Evolutionary conservation across 106 monocot species (phyloP), one percentile per base, ranked within the genome.

Genomic region (Dendrobium officinale): DNA sequence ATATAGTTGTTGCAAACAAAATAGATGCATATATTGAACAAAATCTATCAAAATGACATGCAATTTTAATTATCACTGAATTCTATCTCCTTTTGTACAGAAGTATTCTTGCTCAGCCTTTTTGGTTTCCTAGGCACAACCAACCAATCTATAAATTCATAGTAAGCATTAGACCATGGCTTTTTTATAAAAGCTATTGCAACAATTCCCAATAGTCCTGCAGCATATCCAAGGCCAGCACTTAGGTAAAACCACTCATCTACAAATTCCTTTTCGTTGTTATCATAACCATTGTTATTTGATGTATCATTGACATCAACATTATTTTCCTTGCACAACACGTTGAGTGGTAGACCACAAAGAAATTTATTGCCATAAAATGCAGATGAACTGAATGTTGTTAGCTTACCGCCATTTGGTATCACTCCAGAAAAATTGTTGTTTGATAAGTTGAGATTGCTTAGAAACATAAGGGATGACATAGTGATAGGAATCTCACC

Each of bases 341-440:
- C 9, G 24, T 1, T 26, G 0, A 72, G 11, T 1, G 40, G 72
- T 13, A 5, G 1, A 17, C 72, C 68, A 17, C 80, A 80, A 10
- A 80, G 68, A 41, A 47, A 10, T 10, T 9, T 20, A 18, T 80
- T 80, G 13, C 73, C 54, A 24, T 13, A 75, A 61, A 75, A 59
- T 18, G 56, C 24, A 1, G 75, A 75, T 45, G 75, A 42, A 42
- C 3, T 9, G 47, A 81, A 70, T 17, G 81, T 81, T 6, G 20
- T 20, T 1, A 81, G 9, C 81, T 81, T 76, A n/a, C 55, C 42
- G 22, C 58, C 75, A 22, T 33, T 17, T 13, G 81, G 81, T 58
- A 81, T 61, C 15, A 4, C 26, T 45, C 81, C 81, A 3, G 75
- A 59, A 41, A 81, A 45, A 26, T 76, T 75, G 1, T 31, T 31